Evolutionary conservation across 805 yeast species (phyloP), one percentile per base, ranked within the genome.

Genomic region (Candida jianshihensis): DNA sequence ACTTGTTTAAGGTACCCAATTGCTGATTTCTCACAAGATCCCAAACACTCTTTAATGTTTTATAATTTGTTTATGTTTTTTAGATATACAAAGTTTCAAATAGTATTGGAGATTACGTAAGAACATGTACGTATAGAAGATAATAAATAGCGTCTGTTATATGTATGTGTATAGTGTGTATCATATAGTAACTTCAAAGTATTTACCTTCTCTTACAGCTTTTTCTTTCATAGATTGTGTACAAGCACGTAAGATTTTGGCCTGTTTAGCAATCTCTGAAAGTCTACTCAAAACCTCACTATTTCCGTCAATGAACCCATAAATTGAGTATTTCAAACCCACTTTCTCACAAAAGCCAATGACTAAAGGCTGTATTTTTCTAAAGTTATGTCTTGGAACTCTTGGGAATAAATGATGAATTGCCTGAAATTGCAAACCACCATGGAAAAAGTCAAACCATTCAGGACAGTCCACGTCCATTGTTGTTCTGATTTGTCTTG

Each of bases 391-490:
- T 40, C 96, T 70, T 17, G 96, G 96, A 49, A 87, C 57, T 40
- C 96, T 66, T 20, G 96, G 96, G 57, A 87, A 87, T 48, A 88
- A 65, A 55, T 87, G 96, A 56, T 87, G 96, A 35, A 87, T 75
- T 0, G 89, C 92, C 56, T 87, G 96, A 64, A 85, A 87, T 58
- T 87, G 96, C 37, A 87, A 69, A 0, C 96, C 96, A 8, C 96
- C 96, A 53, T 87, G 96, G 52, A 87, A 68, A 49, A 76, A 88
- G 56, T 87, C 96, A 33, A 87, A 68, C 96, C 96, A 87, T 43
- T 74, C 80, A 3, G 96, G 96, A 63, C 96, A 87, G 49, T 82
- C 90, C 24, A 87, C 95, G 55, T 87, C 96, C 96, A 87, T 88
- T 3, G 96, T 87, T 2, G 96, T 88, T 48, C 96, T 70, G 3